A percentile compares a stretch with the other conserved stretches of the same genome.
Conservation (phyloP, 1,139 yeast species). For the Candida dubliniensis region DNA sequence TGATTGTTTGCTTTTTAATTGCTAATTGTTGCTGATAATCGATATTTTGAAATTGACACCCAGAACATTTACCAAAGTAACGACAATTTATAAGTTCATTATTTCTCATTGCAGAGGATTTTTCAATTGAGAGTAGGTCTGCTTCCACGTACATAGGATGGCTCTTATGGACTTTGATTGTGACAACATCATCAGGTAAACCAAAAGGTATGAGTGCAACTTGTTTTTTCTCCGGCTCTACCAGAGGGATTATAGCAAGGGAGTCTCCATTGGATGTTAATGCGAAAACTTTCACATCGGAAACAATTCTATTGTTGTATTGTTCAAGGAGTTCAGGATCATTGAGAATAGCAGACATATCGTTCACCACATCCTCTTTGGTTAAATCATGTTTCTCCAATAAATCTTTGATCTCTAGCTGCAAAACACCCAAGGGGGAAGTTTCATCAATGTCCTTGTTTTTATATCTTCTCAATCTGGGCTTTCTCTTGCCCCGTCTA, state of each 20-base stretch:
- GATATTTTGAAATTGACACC: conserved; percentile 89
- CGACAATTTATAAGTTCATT: conserved; percentile 45
- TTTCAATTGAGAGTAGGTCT: conserved; percentile 60
- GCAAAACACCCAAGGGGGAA: conserved; percentile 78
- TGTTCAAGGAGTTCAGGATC: conserved; percentile 46
- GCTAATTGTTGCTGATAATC: conserved; percentile 69
- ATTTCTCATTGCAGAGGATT: conserved; percentile 50
- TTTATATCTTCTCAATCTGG: conserved; percentile 42
- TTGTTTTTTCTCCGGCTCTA: conserved; percentile 45
- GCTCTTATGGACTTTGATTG: conserved; percentile 71
- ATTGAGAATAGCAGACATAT: conserved; percentile 64
- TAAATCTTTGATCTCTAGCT: conserved; percentile 68
- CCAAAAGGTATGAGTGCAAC: conserved; percentile 77
- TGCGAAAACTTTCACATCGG: conserved; percentile 55
- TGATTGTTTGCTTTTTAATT: conserved; percentile 72
- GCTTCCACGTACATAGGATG: conserved; percentile 76
- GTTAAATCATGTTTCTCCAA: conserved; percentile 44
- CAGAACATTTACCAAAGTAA: conserved; percentile 57
- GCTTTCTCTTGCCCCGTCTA: conserved; percentile 16
- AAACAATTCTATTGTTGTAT: conserved; percentile 59
- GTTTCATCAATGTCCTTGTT: conserved; percentile 70
- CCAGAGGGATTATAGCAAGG: conserved; percentile 60
- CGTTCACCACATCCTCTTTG: conserved; percentile 54
- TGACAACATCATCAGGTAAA: conserved; percentile 79
- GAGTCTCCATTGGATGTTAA: conserved; percentile 84